Base-by-base conservation (phyloP, 306 rosid genomes). In the Acacia confusa region DNA sequence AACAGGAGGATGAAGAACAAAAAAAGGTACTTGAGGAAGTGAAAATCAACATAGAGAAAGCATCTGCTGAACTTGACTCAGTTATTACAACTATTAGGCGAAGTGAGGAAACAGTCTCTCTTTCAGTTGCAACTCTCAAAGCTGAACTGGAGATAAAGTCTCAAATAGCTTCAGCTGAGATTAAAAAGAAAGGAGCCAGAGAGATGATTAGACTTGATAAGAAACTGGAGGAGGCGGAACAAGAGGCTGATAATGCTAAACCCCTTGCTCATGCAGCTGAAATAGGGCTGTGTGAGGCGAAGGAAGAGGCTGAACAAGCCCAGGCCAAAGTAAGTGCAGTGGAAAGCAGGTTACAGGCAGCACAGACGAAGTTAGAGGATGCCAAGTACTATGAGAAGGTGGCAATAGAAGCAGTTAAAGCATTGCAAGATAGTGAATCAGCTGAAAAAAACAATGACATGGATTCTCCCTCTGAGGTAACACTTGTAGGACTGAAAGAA, bases 341-440 rank as follows among this genome's bases (percentile, higher is more conserved):
- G 84, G 88, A 92, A 78, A 87, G 87, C 75, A 86, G 92, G 82
- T 84, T 95, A 73, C 81, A 80, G 16, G 97, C 96, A 15, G 85
- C 99, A 57, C 88, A 76, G 69, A 92, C 88, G 81, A 97, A 92
- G 84, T 85, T 92, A 63, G 96, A 94, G 75, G 96, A 97, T 63
- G 87, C 98, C 24, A 92, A 77, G 82, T 92, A 85, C 64, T 91
- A 97, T 17, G 97, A 95, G 72, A 90, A 82, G 86, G 70, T 92
- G 74, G 98, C 94, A 0, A 52, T 88, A 48, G 94, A 93, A 41
- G 92, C 97, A 65, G 86, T 93, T 64, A 87, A 90, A 77, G 97
- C 98, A 48, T 77, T 95, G 86, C 86, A 87, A 63, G 97, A 89
- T 83, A 90, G 97, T 25, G 96, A 93, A 83, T 87, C 92, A 40